These are phyloP conservation scores for Tephrocybe sp. DNA, from an alignment of 768 basidiomycete species.

Conservation along the genomic window DNA sequence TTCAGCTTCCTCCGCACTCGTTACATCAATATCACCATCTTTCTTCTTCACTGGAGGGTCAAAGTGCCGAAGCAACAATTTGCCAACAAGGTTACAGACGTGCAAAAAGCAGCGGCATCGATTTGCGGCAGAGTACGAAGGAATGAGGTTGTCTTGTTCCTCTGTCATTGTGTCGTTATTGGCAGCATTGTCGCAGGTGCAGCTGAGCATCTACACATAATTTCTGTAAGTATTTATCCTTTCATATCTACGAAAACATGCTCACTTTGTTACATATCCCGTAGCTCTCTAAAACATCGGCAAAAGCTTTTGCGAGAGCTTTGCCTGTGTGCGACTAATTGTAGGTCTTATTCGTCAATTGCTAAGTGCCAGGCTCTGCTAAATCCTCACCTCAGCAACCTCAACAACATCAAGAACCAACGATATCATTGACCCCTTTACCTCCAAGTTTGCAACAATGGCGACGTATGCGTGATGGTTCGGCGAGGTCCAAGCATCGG, in stretches of 20 bases:
- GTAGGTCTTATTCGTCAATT: not conserved
- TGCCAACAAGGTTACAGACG: slow-evolving; percentile 6
- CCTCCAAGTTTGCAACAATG: slow-evolving; percentile 26
- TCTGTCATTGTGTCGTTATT: slow-evolving; percentile 7
- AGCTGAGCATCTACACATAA: slow-evolving; percentile 3
- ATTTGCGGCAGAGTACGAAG: slow-evolving; percentile 25
- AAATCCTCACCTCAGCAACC: slow-evolving; percentile 16
- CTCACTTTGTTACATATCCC: slow-evolving; percentile 29
- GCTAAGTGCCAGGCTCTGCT: not conserved
- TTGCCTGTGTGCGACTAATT: slow-evolving; percentile 21
- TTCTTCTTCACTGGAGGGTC: slow-evolving; percentile 18
- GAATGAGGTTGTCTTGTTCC: slow-evolving; percentile 19
- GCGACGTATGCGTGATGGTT: slow-evolving; percentile 30
- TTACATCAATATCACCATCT: too few species aligned
- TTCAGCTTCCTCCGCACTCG: slow-evolving; percentile 19
- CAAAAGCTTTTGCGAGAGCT: slow-evolving; percentile 27
- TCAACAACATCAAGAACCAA: slow-evolving; percentile 34
- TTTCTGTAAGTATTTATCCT: too few species aligned
- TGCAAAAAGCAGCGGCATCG: slow-evolving; percentile 2
- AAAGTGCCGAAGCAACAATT: slow-evolving; percentile 4
- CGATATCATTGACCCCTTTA: slow-evolving; percentile 19
- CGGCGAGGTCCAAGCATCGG: slow-evolving; percentile 30
- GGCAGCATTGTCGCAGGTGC: slow-evolving; percentile 6
- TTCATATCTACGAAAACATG: too few species aligned
- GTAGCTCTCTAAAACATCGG: slow-evolving; percentile 24